These are phyloP conservation scores for Fusarium paranaense DNA, from an alignment of 2,329 filamentous ascomycete genomes.

Conservation along the genomic window DNA sequence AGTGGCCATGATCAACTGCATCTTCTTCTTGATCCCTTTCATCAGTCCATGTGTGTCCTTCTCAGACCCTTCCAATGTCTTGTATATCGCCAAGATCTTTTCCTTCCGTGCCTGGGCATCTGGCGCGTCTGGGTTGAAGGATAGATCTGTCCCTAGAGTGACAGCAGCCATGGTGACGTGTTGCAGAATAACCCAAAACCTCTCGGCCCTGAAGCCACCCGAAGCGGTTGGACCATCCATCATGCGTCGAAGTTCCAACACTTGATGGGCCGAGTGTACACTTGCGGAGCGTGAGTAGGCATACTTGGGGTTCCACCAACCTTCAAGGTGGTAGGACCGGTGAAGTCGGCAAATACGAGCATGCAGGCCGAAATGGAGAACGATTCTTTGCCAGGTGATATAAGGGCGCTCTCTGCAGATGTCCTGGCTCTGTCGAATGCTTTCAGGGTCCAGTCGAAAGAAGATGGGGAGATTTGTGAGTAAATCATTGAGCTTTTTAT, in stretches of 20 bases:
- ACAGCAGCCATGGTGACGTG: slow-evolving; percentile 1
- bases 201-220: background rate
- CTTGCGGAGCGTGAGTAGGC: background rate
- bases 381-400: background rate
- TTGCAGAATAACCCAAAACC: background rate
- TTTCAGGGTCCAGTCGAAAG: background rate
- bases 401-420: background rate
- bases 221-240: background rate
- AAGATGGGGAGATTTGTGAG: background rate
- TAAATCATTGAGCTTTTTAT: background rate
- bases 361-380: background rate
- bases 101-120: background rate
- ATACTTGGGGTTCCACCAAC: background rate
- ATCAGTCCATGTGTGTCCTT: background rate
- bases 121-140: background rate
- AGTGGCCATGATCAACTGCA: background rate
- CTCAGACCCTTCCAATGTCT: background rate
- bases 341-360: background rate
- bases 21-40: background rate
- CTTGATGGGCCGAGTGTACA: background rate
- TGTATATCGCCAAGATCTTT: background rate
- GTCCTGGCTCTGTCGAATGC: background rate
- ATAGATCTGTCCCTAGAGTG: background rate
- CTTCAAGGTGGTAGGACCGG: background rate
- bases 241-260: background rate